phyloP scores from a whole-genome alignment of 1,139 yeast genomes.

The Protomyces inouyei region DNA sequence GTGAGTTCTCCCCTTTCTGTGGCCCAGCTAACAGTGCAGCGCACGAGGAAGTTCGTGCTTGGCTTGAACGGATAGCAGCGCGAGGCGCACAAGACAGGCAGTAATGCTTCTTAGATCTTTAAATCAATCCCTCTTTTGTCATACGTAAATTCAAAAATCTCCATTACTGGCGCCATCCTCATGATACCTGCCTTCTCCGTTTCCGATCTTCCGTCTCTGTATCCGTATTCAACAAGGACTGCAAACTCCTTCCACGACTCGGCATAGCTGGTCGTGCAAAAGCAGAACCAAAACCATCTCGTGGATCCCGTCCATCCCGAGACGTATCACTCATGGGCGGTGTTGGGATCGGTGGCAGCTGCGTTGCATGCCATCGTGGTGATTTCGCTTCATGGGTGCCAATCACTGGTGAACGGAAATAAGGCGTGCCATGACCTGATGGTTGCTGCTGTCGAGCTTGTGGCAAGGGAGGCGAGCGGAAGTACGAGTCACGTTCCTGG shows the following conservation, averaged over 20 bases:
- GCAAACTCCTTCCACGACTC: conserved; percentile 14
- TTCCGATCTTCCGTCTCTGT: neutral
- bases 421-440: neutral
- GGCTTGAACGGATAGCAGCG: neutral
- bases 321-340: conserved; percentile 20
- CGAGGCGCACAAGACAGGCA: conserved; percentile 1
- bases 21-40: neutral
- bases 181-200: neutral
- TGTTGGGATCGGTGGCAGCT: conserved; percentile 2
- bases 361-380: neutral
- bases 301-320: neutral
- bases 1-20: neutral
- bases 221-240: conserved; percentile 10
- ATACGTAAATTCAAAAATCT: too few species aligned
- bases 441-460: neutral
- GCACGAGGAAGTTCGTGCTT: neutral
- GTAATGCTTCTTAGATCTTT: neutral
- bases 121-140: too few species aligned
- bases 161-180: neutral
- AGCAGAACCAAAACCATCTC: neutral
- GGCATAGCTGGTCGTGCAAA: conserved; percentile 4
- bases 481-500: neutral
- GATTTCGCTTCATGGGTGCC: neutral
- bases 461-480: neutral
- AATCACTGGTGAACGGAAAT: neutral